These are phyloP conservation scores for Leccinum subtestaceum DNA, from an alignment of 768 basidiomycete genomes.

Conservation along the genomic window DNA sequence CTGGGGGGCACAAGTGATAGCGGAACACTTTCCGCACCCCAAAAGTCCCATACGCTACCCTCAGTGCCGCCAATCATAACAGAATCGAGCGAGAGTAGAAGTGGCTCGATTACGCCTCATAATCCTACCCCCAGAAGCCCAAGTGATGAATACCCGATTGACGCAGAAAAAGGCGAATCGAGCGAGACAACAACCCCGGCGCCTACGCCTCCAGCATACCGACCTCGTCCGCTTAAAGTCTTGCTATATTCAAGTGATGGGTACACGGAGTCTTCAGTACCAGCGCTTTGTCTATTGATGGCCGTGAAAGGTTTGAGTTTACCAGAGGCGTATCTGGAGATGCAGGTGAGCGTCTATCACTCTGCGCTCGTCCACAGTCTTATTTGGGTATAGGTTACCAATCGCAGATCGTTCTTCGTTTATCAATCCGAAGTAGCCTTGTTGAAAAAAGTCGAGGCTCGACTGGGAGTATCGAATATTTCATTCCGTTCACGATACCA, in stretches of 20 bases:
- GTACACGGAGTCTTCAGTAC: conserved; percentile 89
- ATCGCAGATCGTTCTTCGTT: conserved; percentile 86
- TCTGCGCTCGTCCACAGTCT: not conserved
- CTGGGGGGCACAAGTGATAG: not conserved
- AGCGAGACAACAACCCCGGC: conserved; percentile 5
- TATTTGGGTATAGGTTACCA: conserved; percentile 42
- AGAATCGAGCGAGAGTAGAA: conserved; percentile 16
- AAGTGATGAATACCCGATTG: conserved; percentile 18
- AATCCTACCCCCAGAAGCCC: not conserved
- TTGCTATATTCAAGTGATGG: conserved; percentile 84
- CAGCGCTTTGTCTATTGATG: conserved; percentile 88
- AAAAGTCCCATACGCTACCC: conserved; percentile 9
- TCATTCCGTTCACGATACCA: conserved; percentile 25
- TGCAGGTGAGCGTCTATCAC: conserved; percentile 49
- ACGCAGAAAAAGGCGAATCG: conserved; percentile 12
- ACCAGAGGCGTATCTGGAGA: conserved; percentile 89
- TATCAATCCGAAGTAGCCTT: conserved; percentile 73
- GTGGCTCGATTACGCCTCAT: conserved; percentile 20
- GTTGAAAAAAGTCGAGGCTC: conserved; percentile 65
- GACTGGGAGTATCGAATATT: conserved; percentile 31
- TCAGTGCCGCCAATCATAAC: conserved; percentile 20
- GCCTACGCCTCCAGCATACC: conserved; percentile 29
- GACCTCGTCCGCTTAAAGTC: conserved; percentile 65
- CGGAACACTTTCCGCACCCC: conserved; percentile 9
- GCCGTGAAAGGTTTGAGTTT: conserved; percentile 59